These are phyloP conservation scores for Eucalyptus coolabah DNA, from an alignment of 345 rosid genomes.

Conservation along the genomic window DNA sequence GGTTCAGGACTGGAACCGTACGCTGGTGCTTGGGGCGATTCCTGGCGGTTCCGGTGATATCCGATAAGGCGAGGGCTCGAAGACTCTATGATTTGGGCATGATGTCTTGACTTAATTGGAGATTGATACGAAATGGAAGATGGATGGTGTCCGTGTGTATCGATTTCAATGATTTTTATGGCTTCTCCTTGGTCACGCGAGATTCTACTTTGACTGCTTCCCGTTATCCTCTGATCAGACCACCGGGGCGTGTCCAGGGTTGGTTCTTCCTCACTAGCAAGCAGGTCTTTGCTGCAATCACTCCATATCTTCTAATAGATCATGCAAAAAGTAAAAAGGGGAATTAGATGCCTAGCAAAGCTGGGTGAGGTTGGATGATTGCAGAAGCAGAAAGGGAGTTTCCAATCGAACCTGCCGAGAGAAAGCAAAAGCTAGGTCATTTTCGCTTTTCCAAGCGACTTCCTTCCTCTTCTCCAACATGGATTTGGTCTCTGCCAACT, in stretches of 20 bases:
- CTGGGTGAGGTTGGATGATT: neutral
- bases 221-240: constrained; percentile 13
- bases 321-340: neutral
- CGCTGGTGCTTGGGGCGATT: neutral
- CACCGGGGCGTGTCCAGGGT: neutral
- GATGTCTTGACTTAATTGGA: constrained; percentile 5
- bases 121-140: constrained; percentile 2
- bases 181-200: constrained; percentile 59
- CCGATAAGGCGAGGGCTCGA: neutral
- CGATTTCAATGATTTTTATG: constrained; percentile 65
- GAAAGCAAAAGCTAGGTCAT: constrained; percentile 38
- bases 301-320: constrained; percentile 29
- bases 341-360: neutral
- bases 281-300: neutral
- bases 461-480: constrained; percentile 18
- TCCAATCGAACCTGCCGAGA: constrained; percentile 35
- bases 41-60: neutral
- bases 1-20: neutral
- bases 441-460: constrained; percentile 24
- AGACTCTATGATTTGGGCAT: neutral
- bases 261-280: constrained; percentile 6
- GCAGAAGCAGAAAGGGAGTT: neutral
- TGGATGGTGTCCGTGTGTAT: constrained; percentile 27
- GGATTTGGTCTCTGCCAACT: constrained; percentile 9
- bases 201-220: constrained; percentile 21